Evolutionary conservation across 1,284 basidiomycete species (phyloP), one percentile per base, ranked within the genome.

Genomic region (Rhodotorula sp.): DNA sequence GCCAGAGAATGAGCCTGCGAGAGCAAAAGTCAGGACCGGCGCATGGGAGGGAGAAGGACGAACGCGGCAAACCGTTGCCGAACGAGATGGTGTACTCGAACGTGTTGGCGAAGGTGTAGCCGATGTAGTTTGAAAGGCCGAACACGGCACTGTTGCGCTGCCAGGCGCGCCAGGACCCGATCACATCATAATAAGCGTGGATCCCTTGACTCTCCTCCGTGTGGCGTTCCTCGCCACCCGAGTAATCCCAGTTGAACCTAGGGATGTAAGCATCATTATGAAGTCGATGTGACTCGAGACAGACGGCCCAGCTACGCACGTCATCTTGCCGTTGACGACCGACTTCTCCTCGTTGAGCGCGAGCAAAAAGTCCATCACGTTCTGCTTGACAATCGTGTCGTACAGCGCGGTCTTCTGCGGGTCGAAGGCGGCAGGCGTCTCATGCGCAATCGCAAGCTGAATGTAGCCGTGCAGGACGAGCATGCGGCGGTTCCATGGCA

Each of bases 401-500:
- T 66, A 68, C 20, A 53, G 54, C 5, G 22, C 24, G 22, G 64
- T 66, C 4, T 27, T 3, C 54, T 46, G 39, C 2, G 58, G 17
- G 46, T 68, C 46, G 52, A 49, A 66, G 22, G 58, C 64, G 4
- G 66, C 55, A 7, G 47, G 27, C 2, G 63, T 64, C 32, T 73
- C 72, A 61, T 73, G 68, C 32, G 68, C 72, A 4, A 68, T 66
- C 1, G 67, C 72, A 20, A 73, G 66, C 29, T 51, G 53, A 10
- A 66, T 36, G 57, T 67, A 65, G 2, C 72, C 68, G 39, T 69
- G 56, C 5, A 73, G 24, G 9, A 57, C 62, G 36, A 67, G 59
- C 66, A 71, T 71, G 15, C 70, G n/a, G 2, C 70, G 61, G 30
- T 72, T 72, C 67, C 68, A 73, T 0, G 71, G 64, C 61, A 62